phyloP scores from a whole-genome alignment of 225 moss, liverwort and hornwort genomes.

The Physcomitrellopsis africana region DNA sequence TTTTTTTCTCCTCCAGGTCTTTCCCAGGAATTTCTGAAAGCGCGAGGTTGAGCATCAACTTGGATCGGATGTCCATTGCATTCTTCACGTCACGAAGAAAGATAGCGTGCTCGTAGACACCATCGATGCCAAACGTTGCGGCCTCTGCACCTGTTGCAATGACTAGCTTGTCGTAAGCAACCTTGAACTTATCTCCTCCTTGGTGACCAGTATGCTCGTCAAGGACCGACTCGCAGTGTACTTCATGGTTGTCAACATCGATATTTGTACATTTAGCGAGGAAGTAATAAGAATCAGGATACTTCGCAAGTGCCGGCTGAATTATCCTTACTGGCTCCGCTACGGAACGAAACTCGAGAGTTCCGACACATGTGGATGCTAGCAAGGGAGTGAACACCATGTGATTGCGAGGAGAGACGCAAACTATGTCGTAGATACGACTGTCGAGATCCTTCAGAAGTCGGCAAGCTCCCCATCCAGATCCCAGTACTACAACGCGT shows the following conservation, averaged over 20 bases:
- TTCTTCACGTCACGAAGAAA: slow-evolving; percentile 78
- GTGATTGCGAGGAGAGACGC: slow-evolving; percentile 85
- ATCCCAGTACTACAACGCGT: slow-evolving; percentile 71
- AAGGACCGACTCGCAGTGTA: slow-evolving; percentile 57
- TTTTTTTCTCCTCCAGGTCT: slow-evolving; percentile 54
- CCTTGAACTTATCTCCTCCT: slow-evolving; percentile 44
- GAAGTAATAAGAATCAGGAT: slow-evolving; percentile 61
- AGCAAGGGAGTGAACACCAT: slow-evolving; percentile 93
- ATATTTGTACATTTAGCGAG: slow-evolving; percentile 59
- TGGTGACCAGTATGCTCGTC: slow-evolving; percentile 40
- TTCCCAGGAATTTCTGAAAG: slow-evolving; percentile 73
- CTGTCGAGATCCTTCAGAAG: slow-evolving; percentile 66
- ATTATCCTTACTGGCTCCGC: slow-evolving; percentile 74
- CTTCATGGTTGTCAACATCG: slow-evolving; percentile 47
- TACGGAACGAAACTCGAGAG: slow-evolving; percentile 80
- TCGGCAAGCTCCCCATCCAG: slow-evolving; percentile 84
- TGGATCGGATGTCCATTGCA: slow-evolving; percentile 73
- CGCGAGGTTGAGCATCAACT: slow-evolving; percentile 72
- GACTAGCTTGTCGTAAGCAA: slow-evolving; percentile 79
- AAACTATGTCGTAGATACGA: slow-evolving; percentile 60
- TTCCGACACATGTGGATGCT: slow-evolving; percentile 77
- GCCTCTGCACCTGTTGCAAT: slow-evolving; percentile 80
- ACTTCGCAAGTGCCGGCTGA: slow-evolving; percentile 60
- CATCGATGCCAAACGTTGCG: slow-evolving; percentile 65
- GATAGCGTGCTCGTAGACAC: slow-evolving; percentile 64